These are phyloP conservation scores for Trichoderma guizhouense DNA, from an alignment of 2,329 filamentous ascomycete species.

Conservation along the genomic window DNA sequence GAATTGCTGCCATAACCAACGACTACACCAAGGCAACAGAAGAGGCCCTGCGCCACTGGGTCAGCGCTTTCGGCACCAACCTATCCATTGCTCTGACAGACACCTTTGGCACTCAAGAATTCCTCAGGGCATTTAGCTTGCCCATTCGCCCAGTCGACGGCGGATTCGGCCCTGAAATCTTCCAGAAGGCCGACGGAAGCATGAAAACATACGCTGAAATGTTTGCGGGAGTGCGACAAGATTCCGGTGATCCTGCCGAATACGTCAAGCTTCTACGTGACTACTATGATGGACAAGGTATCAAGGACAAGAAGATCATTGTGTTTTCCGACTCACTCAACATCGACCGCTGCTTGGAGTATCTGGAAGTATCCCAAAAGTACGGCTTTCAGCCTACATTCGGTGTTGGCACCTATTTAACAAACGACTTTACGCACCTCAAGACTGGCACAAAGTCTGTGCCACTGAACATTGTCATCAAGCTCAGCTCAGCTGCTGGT, in stretches of 20 bases:
- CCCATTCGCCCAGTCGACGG: conserved; percentile 49
- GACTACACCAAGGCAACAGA: conserved; percentile 85
- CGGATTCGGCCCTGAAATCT: conserved; percentile 41
- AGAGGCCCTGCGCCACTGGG: conserved; percentile 81
- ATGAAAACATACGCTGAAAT: conserved; percentile 71
- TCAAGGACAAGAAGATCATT: conserved; percentile 78
- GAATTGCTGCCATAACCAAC: conserved; percentile 83
- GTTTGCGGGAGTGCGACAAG: conserved; percentile 82
- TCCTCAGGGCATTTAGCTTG: conserved; percentile 78
- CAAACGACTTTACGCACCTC: conserved; percentile 81
- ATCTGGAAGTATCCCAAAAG: conserved; percentile 78
- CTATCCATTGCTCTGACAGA: conserved; percentile 90
- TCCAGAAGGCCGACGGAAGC: conserved; percentile 38
- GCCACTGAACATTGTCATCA: conserved; percentile 97
- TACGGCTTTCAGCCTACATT: conserved; percentile 83
- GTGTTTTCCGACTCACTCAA: conserved; percentile 96
- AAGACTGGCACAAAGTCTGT: conserved; percentile 77
- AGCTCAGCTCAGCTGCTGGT: conserved; percentile 80
- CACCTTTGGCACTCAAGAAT: conserved; percentile 89
- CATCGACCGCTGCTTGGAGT: conserved; percentile 85
- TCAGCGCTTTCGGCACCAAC: conserved; percentile 81
- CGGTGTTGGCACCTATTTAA: conserved; percentile 92
- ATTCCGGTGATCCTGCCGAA: conserved; percentile 79
- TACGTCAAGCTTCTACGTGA: conserved; percentile 76
- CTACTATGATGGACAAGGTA: conserved; percentile 74